These are phyloP conservation scores for Hyphopichia homilentoma DNA, from an alignment of 805 yeast species.

Conservation along the genomic window DNA sequence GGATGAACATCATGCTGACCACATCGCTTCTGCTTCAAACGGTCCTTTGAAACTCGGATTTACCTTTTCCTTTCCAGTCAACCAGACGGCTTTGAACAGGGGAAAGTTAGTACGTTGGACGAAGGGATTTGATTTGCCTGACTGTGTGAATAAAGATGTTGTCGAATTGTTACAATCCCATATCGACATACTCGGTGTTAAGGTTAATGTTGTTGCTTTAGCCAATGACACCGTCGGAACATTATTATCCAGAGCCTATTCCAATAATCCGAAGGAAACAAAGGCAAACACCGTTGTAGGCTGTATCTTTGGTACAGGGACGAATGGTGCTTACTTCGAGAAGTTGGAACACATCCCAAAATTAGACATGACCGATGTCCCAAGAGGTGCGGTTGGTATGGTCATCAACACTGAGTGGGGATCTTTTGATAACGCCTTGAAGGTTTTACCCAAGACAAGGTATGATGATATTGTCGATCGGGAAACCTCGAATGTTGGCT, in stretches of 20 bases:
- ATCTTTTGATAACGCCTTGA: constrained; percentile 82
- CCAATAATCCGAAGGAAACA: constrained; percentile 56
- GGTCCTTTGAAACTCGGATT: constrained; percentile 71
- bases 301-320: constrained; percentile 95
- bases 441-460: constrained; percentile 70
- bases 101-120: constrained; percentile 95
- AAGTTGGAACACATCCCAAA: constrained; percentile 69
- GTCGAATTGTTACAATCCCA: constrained; percentile 69
- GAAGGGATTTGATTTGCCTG: constrained; percentile 85
- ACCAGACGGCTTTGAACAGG: constrained; percentile 72
- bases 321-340: constrained; percentile 93
- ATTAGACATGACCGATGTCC: constrained; percentile 39
- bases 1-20: constrained; percentile 57
- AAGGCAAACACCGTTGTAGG: constrained; percentile 81
- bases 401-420: constrained; percentile 98
- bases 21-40: constrained; percentile 11
- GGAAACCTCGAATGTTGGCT: constrained; percentile 77
- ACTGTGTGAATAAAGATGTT: constrained; percentile 81
- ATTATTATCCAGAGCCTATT: constrained; percentile 79
- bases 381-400: constrained; percentile 63
- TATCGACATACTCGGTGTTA: constrained; percentile 54
- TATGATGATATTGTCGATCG: constrained; percentile 72
- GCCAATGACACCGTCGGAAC: constrained; percentile 98
- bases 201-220: constrained; percentile 76
- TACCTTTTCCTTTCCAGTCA: constrained; percentile 91